These are phyloP conservation scores for Kodamaea hsintzibuensis DNA, from an alignment of 805 yeast genomes.

Conservation along the genomic window DNA sequence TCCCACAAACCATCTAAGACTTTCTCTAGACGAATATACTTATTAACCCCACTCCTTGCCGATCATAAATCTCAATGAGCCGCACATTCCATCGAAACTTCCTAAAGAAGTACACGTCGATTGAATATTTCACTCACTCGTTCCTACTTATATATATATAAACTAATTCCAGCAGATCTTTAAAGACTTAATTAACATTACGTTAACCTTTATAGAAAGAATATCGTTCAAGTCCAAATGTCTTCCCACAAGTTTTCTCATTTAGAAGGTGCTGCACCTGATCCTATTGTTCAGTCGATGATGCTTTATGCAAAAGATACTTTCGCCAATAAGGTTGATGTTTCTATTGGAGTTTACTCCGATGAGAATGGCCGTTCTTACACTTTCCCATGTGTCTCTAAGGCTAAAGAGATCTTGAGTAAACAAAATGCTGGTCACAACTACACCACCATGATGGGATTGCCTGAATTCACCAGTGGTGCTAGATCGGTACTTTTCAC, in stretches of 20 bases:
- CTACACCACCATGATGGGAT: slow-evolving; percentile 44
- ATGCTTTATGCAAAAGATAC: slow-evolving; percentile 25
- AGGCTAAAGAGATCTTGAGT: slow-evolving; percentile 34
- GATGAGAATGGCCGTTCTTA: slow-evolving; percentile 38
- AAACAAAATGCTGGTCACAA: slow-evolving; percentile 45
- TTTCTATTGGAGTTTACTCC: slow-evolving; percentile 48
- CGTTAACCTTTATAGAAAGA: no score
- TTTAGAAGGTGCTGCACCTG: slow-evolving; percentile 23
- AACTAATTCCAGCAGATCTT: neutral
- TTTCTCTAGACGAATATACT: no score
- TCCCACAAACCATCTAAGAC: neutral
- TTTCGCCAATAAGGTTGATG: slow-evolving; percentile 37
- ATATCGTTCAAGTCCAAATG: no score
- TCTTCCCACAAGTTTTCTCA: slow-evolving; percentile 18
- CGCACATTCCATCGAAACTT: neutral
- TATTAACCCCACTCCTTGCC: neutral
- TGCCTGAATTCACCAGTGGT: slow-evolving; percentile 35
- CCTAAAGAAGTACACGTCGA: neutral
- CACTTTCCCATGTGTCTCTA: slow-evolving; percentile 38
- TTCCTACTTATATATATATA: neutral
- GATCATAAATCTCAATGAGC: neutral
- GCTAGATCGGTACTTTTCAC: slow-evolving; percentile 43
- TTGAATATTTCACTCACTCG: neutral
- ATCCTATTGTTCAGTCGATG: slow-evolving; percentile 30
- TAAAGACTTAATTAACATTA: neutral